Conservation (phyloP, 2,329 filamentous ascomycete genomes). For the Tolypocladium paradoxum region DNA sequence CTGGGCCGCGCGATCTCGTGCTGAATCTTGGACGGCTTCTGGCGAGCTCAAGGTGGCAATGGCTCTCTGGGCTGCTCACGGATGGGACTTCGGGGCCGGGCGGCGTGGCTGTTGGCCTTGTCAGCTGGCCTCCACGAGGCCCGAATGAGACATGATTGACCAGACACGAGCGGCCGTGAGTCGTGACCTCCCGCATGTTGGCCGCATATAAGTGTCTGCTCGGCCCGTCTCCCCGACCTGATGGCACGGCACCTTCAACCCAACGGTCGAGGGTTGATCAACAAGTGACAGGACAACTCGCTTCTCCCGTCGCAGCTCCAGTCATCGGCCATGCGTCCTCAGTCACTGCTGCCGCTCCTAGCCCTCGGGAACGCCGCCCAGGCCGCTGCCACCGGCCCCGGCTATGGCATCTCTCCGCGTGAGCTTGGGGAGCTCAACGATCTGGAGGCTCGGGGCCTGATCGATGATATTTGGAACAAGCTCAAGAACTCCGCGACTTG, state of each 20-base stretch:
- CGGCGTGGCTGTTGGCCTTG: neutral
- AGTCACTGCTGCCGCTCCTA: constrained; percentile 6
- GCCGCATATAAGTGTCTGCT: neutral
- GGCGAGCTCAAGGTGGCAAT: neutral
- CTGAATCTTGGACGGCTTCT: neutral
- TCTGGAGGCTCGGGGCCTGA: constrained; percentile 4
- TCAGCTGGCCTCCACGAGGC: neutral
- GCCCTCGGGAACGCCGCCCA: constrained; percentile 6
- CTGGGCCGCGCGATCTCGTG: neutral
- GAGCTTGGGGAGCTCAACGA: neutral
- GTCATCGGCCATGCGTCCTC: constrained; percentile 6
- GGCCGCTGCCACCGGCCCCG: neutral
- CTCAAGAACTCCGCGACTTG: constrained; percentile 14
- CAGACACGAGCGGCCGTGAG: neutral
- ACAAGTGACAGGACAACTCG: neutral
- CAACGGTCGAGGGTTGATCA: neutral
- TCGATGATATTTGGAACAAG: constrained; percentile 13
- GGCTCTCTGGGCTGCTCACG: neutral
- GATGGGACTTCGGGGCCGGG: neutral
- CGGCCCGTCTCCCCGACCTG: neutral
- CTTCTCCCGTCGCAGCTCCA: neutral
- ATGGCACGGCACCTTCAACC: neutral
- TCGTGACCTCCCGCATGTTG: neutral
- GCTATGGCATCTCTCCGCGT: neutral
- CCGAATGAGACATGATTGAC: neutral